Percentiles rank a stretch among this genome's conserved stretches.
These are phyloP conservation scores for Mallotus japonicus DNA, from an alignment of 441 rosid genomes.

Conservation along the genomic window DNA sequence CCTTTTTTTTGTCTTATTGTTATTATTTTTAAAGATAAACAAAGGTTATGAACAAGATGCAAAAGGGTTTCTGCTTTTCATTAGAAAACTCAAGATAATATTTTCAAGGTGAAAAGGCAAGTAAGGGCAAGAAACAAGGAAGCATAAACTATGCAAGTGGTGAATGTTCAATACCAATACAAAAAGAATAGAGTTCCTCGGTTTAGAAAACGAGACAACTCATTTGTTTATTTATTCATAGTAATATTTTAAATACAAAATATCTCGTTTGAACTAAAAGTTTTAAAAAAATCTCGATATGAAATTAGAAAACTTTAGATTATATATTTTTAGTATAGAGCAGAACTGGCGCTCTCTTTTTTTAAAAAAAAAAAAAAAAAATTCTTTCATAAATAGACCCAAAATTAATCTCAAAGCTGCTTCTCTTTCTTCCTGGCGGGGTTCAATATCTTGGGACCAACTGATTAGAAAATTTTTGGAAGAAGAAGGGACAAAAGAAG, in stretches of 20 bases:
- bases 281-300: too few species aligned
- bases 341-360: too few species aligned
- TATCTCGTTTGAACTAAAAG: slow-evolving; percentile 24
- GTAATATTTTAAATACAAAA: neutral
- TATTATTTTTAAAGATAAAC: neutral
- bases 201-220: slow-evolving; percentile 12
- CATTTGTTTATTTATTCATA: slow-evolving; percentile 16
- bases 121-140: slow-evolving; percentile 33
- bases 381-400: slow-evolving; percentile 10
- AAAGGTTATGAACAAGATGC: neutral
- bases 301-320: too few species aligned
- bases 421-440: slow-evolving; percentile 33
- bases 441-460: slow-evolving; percentile 31
- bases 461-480: slow-evolving; percentile 25
- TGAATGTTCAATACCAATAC: slow-evolving; percentile 20
- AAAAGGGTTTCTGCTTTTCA: slow-evolving; percentile 35
- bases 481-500: slow-evolving; percentile 32
- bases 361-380: too few species aligned
- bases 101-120: slow-evolving; percentile 29
- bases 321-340: too few species aligned
- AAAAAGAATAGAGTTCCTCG: slow-evolving; percentile 24
- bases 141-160: slow-evolving; percentile 30
- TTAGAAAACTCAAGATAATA: slow-evolving; percentile 14
- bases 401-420: slow-evolving; percentile 1
- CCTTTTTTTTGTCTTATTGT: neutral